phyloP scores from a whole-genome alignment of 345 rosid species.

The Linum lewisii region DNA sequence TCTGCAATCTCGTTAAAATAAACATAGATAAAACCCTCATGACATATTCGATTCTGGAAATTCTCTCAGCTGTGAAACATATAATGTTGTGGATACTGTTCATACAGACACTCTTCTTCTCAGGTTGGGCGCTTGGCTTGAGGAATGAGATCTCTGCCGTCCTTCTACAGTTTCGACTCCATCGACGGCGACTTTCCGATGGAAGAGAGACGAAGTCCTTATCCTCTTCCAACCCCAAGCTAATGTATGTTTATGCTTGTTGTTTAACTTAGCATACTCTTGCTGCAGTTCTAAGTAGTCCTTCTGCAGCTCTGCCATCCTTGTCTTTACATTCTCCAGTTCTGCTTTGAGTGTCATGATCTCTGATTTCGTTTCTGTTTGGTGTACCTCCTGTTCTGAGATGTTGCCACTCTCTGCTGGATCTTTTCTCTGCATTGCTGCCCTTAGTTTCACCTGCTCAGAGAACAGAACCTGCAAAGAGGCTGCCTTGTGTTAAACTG shows the following conservation, averaged over 20 bases:
- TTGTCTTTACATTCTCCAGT: constrained; percentile 41
- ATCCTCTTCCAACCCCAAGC: constrained; percentile 54
- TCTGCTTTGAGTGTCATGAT: constrained; percentile 44
- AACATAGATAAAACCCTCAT: too few species aligned
- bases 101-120: constrained; percentile 35
- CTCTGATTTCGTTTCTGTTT: constrained; percentile 34
- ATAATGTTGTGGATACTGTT: too few species aligned
- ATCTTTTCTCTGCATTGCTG: constrained; percentile 50
- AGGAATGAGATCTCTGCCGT: constrained; percentile 20
- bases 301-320: constrained; percentile 52
- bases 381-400: constrained; percentile 34
- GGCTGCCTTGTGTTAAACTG: neutral
- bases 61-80: too few species aligned
- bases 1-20: too few species aligned
- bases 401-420: constrained; percentile 26
- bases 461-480: constrained; percentile 56
- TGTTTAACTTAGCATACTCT: constrained; percentile 44
- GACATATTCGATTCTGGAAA: too few species aligned
- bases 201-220: constrained; percentile 32
- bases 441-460: constrained; percentile 75
- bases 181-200: constrained; percentile 31
- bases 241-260: constrained; percentile 29
- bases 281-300: constrained; percentile 60
- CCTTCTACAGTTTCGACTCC: constrained; percentile 27
- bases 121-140: constrained; percentile 16